Base-by-base conservation (phyloP, 441 rosid species). In the Croton setiger region DNA sequence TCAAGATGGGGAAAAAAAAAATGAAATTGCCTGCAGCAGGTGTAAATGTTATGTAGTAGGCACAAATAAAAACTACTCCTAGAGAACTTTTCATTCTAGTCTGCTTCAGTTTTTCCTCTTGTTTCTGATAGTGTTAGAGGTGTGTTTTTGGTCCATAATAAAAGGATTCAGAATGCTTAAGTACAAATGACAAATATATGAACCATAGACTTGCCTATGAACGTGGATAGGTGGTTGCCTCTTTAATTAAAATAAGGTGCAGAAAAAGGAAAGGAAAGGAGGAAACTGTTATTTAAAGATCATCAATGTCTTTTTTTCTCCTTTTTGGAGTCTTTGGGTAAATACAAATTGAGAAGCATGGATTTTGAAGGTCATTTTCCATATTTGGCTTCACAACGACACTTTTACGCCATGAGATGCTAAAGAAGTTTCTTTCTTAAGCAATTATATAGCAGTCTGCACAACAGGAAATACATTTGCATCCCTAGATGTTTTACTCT, bases 1-100 rank as follows among this genome's bases (percentile, higher is more conserved):
- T n/a, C n/a, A 15, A 56, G 58, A 60, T 45, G 43, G 58, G 48
- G 49, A 56, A 23, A 65, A n/a, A 45, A 39, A 41, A n/a, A 14
- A 33, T 14, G n/a, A 55, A 73, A 44, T 8, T 47, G 41, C 67
- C 61, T 67, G 57, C 68, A 17, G 15, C 49, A 61, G 23, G 21
- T 43, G 55, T 55, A 66, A 47, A 43, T 17, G 7, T 61, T 3
- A 27, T 43, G 49, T 8, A 27, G 31, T 27, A 27, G 31, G 31
- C 31, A 62, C 21, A 48, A 41, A 62, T 12, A 53, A 59, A n/a
- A 60, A 18, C 51, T 14, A 56, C 54, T 27, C 23, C n/a, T 13
- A n/a, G 48, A 39, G 48, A 20, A 4, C 20, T 60, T 18, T 15
- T 60, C 45, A 13, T 37, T 10, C 56, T 4, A 20, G 18, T 37